These are phyloP conservation scores for Lepiota brunneoincarnata DNA, from an alignment of 768 basidiomycete genomes.

Conservation along the genomic window DNA sequence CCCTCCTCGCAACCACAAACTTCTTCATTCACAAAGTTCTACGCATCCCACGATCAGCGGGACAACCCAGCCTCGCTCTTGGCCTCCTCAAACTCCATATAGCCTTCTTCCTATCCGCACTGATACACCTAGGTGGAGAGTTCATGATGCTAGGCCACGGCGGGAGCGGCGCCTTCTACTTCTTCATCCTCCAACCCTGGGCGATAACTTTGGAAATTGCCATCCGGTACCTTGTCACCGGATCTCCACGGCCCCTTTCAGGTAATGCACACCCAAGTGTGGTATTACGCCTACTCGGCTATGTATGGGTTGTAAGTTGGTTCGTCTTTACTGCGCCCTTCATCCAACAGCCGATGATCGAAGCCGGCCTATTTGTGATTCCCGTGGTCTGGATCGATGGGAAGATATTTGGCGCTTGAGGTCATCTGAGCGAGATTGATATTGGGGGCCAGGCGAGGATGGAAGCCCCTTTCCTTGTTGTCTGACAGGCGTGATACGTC, in stretches of 20 bases:
- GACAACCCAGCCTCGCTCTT: conserved; percentile 10
- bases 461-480: too few species aligned
- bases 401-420: too few species aligned
- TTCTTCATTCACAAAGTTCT: conserved; percentile 18
- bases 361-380: conserved; percentile 3
- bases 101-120: conserved; percentile 30
- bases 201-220: conserved; percentile 25
- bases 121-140: conserved; percentile 27
- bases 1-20: not conserved
- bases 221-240: conserved; percentile 16
- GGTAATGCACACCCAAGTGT: not conserved
- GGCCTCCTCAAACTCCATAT: conserved; percentile 15
- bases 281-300: conserved; percentile 5
- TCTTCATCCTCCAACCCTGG: conserved; percentile 28
- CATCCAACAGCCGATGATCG: conserved; percentile 12
- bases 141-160: conserved; percentile 21
- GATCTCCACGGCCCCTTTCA: not conserved
- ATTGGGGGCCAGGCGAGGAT: too few species aligned
- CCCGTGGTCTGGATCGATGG: too few species aligned
- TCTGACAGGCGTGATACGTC: too few species aligned
- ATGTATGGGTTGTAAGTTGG: conserved; percentile 14
- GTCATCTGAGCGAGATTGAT: too few species aligned
- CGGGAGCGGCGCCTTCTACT: conserved; percentile 19
- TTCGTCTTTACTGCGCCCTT: conserved; percentile 5
- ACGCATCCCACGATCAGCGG: conserved; percentile 24